Conservation (phyloP, 768 basidiomycete species). For the Rubroboletus satanas region DNA sequence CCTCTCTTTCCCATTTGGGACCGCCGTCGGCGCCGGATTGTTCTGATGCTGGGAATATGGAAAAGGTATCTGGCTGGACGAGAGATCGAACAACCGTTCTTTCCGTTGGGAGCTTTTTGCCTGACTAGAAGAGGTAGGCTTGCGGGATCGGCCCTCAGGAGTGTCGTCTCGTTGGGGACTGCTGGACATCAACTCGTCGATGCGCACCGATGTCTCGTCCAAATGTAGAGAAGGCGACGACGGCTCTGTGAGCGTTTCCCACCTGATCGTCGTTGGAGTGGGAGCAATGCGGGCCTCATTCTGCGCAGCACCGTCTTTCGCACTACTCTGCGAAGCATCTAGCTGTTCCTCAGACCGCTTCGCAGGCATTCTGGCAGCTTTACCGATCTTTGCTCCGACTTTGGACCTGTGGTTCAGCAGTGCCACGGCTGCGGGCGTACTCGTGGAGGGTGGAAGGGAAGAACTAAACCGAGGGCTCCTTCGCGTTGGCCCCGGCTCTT, state of each 20-base stretch:
- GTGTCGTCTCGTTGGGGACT: conserved; percentile 19
- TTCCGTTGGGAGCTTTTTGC: conserved; percentile 2
- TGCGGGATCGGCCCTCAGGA: neutral
- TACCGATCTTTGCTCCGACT: neutral
- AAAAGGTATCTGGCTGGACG: conserved; percentile 50
- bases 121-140: neutral
- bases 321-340: neutral
- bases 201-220: conserved; percentile 22
- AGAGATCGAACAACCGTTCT: conserved; percentile 45
- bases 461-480: conserved; percentile 17
- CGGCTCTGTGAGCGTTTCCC: conserved; percentile 31
- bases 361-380: conserved; percentile 11
- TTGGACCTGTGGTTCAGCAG: conserved; percentile 4
- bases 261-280: conserved; percentile 18
- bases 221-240: conserved; percentile 26
- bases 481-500: conserved; percentile 22
- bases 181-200: conserved; percentile 36
- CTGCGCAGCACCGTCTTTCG: neutral
- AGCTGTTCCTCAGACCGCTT: conserved; percentile 2
- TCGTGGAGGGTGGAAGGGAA: conserved; percentile 4
- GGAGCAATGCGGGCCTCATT: neutral
- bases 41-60: conserved; percentile 48
- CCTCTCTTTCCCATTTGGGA: conserved; percentile 34
- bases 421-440: conserved; percentile 4
- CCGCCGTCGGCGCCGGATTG: conserved; percentile 2